Conservation (phyloP, 1,284 basidiomycete species). For the Microstroma glucosiphilum region DNA sequence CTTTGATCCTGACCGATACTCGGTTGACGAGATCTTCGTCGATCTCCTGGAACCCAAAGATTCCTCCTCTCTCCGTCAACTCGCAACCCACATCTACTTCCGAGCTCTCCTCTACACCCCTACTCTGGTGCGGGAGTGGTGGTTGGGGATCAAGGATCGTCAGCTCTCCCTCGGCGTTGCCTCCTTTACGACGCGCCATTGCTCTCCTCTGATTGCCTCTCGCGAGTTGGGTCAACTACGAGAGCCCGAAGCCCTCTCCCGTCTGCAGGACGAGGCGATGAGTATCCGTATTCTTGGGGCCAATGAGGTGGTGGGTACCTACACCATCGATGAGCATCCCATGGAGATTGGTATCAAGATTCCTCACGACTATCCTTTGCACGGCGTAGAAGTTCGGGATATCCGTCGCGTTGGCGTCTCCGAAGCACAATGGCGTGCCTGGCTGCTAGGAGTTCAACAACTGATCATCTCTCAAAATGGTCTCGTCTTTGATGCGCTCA, state of each 20-base stretch:
- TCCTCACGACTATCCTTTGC: conserved; percentile 84
- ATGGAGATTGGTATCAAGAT: conserved; percentile 84
- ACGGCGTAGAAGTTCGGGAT: conserved; percentile 79
- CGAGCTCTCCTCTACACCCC: conserved; percentile 41
- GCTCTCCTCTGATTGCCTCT: conserved; percentile 81
- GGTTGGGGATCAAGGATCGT: conserved; percentile 78
- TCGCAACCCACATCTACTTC: conserved; percentile 76
- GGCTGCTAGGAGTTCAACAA: conserved; percentile 89
- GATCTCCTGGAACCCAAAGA: conserved; percentile 52
- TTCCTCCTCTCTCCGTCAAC: conserved; percentile 57
- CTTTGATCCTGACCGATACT: conserved; percentile 74
- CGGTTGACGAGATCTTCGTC: conserved; percentile 77
- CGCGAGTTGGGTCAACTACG: conserved; percentile 74
- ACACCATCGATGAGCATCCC: conserved; percentile 86
- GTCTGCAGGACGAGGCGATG: conserved; percentile 74
- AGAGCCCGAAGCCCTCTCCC: conserved; percentile 60
- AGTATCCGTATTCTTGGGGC: conserved; percentile 63
- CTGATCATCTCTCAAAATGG: conserved; percentile 70
- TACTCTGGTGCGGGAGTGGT: conserved; percentile 63
- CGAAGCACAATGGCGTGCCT: conserved; percentile 84
- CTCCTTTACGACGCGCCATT: conserved; percentile 74
- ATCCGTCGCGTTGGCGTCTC: conserved; percentile 71
- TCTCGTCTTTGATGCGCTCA: conserved; percentile 58
- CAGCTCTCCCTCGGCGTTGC: conserved; percentile 72
- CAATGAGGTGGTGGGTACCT: conserved; percentile 57